Base-by-base conservation (phyloP, 805 yeast genomes). In the Wickerhamiella cacticola region DNA sequence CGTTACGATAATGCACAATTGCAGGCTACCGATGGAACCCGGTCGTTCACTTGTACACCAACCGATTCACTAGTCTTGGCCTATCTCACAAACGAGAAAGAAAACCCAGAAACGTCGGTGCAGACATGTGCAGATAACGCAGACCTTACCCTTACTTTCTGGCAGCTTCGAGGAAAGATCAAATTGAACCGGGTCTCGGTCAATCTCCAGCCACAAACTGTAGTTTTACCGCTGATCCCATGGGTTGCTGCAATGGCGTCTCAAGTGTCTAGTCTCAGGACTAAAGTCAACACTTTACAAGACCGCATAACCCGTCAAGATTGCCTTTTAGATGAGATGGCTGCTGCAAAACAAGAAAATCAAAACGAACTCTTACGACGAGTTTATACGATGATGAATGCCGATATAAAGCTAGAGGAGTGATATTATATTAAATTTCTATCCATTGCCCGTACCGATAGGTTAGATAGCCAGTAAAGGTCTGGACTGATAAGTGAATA, bases 301-400 rank as follows among this genome's bases (percentile, higher is more conserved):
- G 10, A 36, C 22, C 45, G 15, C 4, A 18, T 54, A 10, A 18
- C 7, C 35, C 22, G 35, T 8, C 45, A 41, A 24, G 45, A 41
- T 16, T 15, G 18, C 3, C 23, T 16, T 8, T 15, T 44, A 13
- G 49, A 50, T 10, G 50, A 50, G 9, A 49, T 55, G 53, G 51
- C 46, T 2, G 41, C 33, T 4, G 58, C 56, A 13, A 54, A 55
- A 19, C 46, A 39, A 19, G 46, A 45, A n/a, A 47, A 34, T 19
- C 53, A 54, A 29, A 48, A 43, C 2, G 34, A 43, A 1, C 40
- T 53, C 38, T 22, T 56, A 10, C 13, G 45, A 5, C 46, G 51
- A 9, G 53, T 56, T 1, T 36, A 44, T n/a, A 25, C 40, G 3
- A 15, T 44, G 28, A n/a, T 44, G 2, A 44, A 44, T 26, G 16